Conservation (phyloP, 495 filamentous ascomycete species). For the Parathielavia hyrcaniae region DNA sequence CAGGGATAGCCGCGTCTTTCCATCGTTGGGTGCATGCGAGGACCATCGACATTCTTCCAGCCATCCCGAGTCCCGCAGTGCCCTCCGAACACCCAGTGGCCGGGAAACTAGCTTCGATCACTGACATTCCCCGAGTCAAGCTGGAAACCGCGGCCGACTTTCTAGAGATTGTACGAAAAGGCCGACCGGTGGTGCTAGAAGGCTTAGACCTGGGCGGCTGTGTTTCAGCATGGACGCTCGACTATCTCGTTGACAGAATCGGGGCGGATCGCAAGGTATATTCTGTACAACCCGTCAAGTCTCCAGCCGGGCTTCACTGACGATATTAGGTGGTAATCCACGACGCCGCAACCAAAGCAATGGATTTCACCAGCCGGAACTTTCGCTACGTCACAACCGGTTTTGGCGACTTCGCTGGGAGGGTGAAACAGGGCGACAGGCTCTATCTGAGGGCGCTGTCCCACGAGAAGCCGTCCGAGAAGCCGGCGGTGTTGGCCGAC, state of each 20-base stretch:
- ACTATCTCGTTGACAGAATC: constrained; percentile 59
- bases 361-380: constrained; percentile 81
- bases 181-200: constrained; percentile 61
- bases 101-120: constrained; percentile 9
- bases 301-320: constrained; percentile 6
- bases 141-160: constrained; percentile 49
- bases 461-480: constrained; percentile 55
- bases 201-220: constrained; percentile 62
- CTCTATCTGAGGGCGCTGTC: constrained; percentile 76
- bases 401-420: constrained; percentile 63
- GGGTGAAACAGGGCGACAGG: constrained; percentile 51
- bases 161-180: constrained; percentile 48
- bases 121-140: constrained; percentile 44
- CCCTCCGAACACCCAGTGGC: neutral
- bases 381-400: constrained; percentile 65
- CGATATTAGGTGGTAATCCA: constrained; percentile 60
- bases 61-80: constrained; percentile 2
- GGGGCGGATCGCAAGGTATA: constrained; percentile 58
- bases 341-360: constrained; percentile 52
- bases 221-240: constrained; percentile 57
- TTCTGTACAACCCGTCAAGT: constrained; percentile 18
- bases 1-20: neutral
- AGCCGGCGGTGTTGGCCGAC: constrained; percentile 57
- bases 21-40: constrained; percentile 24
- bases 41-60: constrained; percentile 27